These are phyloP conservation scores for Trametes pubescens DNA, from an alignment of 1,284 basidiomycete genomes.

Conservation along the genomic window DNA sequence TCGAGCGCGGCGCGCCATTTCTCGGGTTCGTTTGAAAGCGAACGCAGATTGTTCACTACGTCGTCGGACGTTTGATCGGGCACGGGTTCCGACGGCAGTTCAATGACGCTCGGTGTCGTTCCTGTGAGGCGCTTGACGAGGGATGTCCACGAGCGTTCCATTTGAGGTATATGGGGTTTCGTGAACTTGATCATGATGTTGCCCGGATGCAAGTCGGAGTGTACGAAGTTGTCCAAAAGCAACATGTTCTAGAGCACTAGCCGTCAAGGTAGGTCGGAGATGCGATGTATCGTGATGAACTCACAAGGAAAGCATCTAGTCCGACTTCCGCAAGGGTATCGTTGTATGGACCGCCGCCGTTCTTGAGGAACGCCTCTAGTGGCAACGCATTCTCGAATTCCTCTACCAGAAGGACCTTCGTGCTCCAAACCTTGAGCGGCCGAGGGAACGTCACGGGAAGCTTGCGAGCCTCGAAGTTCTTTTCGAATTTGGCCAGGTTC, in stretches of 20 bases:
- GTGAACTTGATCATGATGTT: constrained; percentile 99
- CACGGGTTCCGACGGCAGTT: constrained; percentile 45
- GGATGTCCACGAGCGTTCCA: constrained; percentile 57
- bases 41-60: constrained; percentile 75
- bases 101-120: constrained; percentile 49
- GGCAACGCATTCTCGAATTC: constrained; percentile 95
- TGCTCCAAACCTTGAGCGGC: constrained; percentile 84
- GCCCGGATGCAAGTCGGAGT: constrained; percentile 93
- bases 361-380: constrained; percentile 86
- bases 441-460: constrained; percentile 91
- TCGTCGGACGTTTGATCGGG: constrained; percentile 52
- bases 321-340: constrained; percentile 92
- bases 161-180: constrained; percentile 67
- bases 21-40: constrained; percentile 61
- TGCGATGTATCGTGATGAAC: constrained; percentile 35
- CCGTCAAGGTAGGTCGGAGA: constrained; percentile 3
- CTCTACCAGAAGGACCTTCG: constrained; percentile 86
- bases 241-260: constrained; percentile 85
- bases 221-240: constrained; percentile 97
- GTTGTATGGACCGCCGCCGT: constrained; percentile 93
- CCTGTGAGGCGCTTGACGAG: constrained; percentile 42
- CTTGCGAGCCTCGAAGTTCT: constrained; percentile 84
- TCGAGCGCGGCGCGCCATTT: constrained; percentile 81
- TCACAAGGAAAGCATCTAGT: constrained; percentile 92
- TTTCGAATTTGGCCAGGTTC: constrained; percentile 88